These are phyloP conservation scores for Magnolia officinalis DNA, from an alignment of 164 flowering plant genomes.

Conservation along the genomic window DNA sequence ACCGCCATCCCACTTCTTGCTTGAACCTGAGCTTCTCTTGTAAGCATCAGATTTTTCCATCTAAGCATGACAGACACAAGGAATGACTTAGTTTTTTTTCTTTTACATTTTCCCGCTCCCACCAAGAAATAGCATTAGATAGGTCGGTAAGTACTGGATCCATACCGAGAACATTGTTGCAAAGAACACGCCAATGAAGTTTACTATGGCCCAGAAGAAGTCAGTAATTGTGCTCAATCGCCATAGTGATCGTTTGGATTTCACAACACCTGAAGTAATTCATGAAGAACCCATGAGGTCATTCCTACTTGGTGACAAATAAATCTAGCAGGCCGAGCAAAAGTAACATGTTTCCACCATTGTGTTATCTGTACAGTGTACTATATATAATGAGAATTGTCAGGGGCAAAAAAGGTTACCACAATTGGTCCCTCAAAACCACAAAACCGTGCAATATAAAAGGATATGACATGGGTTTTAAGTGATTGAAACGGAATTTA, in stretches of 20 bases:
- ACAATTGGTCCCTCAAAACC: neutral
- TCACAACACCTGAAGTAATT: conserved; percentile 71
- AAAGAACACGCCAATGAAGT: conserved; percentile 68
- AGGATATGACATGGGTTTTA: neutral
- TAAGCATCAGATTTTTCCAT: conserved; percentile 94
- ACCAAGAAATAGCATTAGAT: neutral
- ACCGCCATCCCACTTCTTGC: conserved; percentile 95
- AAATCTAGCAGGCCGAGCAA: neutral
- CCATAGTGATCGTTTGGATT: conserved; percentile 85
- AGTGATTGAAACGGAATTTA: neutral
- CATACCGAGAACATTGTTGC: conserved; percentile 90
- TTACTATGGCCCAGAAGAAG: conserved; percentile 78
- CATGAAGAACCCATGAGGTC: neutral
- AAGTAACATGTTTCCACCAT: neutral
- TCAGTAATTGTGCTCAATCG: conserved; percentile 71
- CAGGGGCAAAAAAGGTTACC: neutral
- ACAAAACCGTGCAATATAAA: neutral
- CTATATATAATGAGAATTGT: neutral
- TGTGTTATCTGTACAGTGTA: neutral
- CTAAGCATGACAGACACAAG: conserved; percentile 28
- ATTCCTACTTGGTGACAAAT: neutral
- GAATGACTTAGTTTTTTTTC: neutral
- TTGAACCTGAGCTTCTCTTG: conserved; percentile 61
- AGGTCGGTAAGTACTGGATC: neutral
- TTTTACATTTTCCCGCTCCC: neutral